Conservation (phyloP, 78 protist genomes). For the Blattamonas nauphoetae region DNA sequence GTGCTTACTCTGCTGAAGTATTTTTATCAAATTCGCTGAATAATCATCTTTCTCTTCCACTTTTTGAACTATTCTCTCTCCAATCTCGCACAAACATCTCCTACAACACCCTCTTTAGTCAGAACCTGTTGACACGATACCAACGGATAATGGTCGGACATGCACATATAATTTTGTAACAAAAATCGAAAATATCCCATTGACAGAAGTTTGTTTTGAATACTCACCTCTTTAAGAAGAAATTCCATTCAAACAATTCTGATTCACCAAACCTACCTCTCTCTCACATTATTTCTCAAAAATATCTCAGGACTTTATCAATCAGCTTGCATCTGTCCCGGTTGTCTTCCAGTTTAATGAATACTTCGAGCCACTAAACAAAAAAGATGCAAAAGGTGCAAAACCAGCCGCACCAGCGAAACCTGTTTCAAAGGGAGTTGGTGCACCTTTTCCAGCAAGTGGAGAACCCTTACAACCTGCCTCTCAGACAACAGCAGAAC, state of each 20-base stretch:
- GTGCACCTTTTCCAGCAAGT: background rate
- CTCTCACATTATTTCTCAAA: no score
- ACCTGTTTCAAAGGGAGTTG: background rate
- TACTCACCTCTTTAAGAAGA: no score
- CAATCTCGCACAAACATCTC: background rate
- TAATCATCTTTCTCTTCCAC: background rate
- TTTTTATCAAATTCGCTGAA: no score
- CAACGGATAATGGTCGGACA: background rate
- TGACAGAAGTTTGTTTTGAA: no score
- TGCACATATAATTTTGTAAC: background rate
- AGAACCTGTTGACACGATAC: background rate
- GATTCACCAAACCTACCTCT: no score
- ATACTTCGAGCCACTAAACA: background rate
- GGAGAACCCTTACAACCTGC: background rate
- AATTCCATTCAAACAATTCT: no score
- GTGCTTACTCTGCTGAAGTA: background rate
- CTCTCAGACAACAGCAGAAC: background rate
- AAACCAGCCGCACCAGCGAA: background rate
- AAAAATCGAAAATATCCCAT: background rate
- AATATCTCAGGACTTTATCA: background rate
- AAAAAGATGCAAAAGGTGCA: background rate
- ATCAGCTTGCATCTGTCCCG: background rate
- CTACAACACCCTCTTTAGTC: background rate
- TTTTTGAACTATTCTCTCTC: background rate
- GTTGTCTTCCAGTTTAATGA: background rate